These are phyloP conservation scores for Vitis hybrid DNA, from an alignment of 177 flowering plant species.

Conservation along the genomic window DNA sequence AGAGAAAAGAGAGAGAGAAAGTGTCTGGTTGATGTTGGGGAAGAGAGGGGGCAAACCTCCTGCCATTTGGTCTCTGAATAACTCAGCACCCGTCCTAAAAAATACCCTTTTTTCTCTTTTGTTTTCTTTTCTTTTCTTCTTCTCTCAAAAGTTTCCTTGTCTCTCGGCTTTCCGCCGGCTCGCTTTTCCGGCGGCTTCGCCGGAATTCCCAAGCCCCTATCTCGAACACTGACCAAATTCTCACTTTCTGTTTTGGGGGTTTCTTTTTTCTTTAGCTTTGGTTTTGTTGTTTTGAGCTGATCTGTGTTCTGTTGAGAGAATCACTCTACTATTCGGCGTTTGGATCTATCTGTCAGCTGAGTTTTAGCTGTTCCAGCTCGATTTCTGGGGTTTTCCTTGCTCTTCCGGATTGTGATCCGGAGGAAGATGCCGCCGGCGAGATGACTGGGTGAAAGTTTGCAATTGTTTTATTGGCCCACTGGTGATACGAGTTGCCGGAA, in stretches of 20 bases:
- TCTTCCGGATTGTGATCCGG: neutral
- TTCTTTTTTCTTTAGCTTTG: neutral
- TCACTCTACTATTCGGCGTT: neutral
- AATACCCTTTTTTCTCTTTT: slow-evolving; percentile 16
- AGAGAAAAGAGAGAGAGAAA: slow-evolving; percentile 5
- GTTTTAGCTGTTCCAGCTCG: neutral
- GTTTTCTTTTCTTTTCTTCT: slow-evolving; percentile 25
- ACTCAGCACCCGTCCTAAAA: slow-evolving; percentile 18
- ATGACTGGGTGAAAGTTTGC: slow-evolving; percentile 15
- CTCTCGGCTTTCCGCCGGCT: slow-evolving; percentile 13
- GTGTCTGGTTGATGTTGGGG: slow-evolving; percentile 46
- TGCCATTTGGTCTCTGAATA: slow-evolving; percentile 44
- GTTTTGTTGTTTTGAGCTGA: slow-evolving; percentile 7
- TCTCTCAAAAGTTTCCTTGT: slow-evolving; percentile 5
- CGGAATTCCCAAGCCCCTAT: neutral
- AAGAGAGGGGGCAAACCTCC: slow-evolving; percentile 44
- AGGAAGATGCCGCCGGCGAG: neutral
- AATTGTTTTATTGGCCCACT: neutral
- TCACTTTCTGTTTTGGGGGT: neutral
- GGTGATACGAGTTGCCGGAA: slow-evolving; percentile 6
- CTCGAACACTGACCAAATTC: neutral
- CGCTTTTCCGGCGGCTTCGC: slow-evolving; percentile 11
- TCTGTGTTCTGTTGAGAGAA: slow-evolving; percentile 11
- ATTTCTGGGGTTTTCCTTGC: neutral
- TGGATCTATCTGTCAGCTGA: neutral